Evolutionary conservation across 208 protist genomes (phyloP).

Genomic region (Acanthamoeba castellanii): DNA sequence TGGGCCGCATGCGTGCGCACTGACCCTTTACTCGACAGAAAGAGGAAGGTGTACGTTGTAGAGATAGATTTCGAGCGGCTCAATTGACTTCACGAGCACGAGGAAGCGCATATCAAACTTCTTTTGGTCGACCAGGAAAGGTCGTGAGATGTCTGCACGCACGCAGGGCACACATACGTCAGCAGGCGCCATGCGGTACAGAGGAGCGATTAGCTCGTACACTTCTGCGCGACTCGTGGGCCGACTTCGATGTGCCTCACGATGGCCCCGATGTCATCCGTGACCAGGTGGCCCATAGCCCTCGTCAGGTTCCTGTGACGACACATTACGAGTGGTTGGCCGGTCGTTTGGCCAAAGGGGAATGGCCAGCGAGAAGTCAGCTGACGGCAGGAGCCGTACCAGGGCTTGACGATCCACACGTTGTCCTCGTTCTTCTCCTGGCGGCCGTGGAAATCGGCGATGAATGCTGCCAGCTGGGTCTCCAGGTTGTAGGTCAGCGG

Average conservation of each 20-base stretch:
- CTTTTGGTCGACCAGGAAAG: slow-evolving; percentile 25
- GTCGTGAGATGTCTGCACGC: neutral
- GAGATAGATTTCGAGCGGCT: slow-evolving; percentile 78
- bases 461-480: slow-evolving; percentile 68
- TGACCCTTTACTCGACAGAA: neutral
- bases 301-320: slow-evolving; percentile 13
- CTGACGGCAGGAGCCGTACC: neutral
- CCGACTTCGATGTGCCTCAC: slow-evolving; percentile 34
- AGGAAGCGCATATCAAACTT: slow-evolving; percentile 81
- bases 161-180: neutral
- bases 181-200: neutral
- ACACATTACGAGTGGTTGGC: neutral
- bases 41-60: slow-evolving; percentile 70
- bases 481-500: slow-evolving; percentile 76
- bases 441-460: slow-evolving; percentile 72
- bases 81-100: slow-evolving; percentile 76
- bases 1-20: neutral
- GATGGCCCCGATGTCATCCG: slow-evolving; percentile 45
- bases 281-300: slow-evolving; percentile 24
- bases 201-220: neutral
- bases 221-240: slow-evolving; percentile 24
- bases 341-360: no score
- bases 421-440: slow-evolving; percentile 65
- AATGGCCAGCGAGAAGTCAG: neutral
- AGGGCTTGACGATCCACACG: slow-evolving; percentile 81